phyloP scores from a whole-genome alignment of 495 filamentous ascomycete species.

The Amphirosellinia nigrospora region DNA sequence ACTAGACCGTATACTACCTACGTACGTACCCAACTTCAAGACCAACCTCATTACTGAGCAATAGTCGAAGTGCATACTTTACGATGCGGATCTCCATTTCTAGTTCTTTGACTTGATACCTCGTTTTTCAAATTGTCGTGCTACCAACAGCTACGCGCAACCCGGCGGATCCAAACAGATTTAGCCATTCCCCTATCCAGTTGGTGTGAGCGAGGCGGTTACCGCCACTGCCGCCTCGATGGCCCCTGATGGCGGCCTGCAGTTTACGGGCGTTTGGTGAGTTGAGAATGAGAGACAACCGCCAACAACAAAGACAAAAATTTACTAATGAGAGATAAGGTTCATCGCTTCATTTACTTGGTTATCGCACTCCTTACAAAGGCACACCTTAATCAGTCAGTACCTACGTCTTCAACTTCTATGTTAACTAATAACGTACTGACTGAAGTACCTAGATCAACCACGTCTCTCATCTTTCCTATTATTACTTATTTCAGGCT shows the following conservation, averaged over 20 bases:
- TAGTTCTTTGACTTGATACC: neutral
- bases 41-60: neutral
- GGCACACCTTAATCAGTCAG: conserved; percentile 55
- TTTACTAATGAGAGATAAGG: conserved; percentile 33
- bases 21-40: neutral
- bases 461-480: conserved; percentile 48
- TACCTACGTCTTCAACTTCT: conserved; percentile 24
- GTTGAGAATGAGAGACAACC: conserved; percentile 12
- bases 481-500: conserved; percentile 39
- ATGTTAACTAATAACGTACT: neutral
- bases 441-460: conserved; percentile 41
- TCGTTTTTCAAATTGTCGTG: neutral
- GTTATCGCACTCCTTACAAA: conserved; percentile 50
- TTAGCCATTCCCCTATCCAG: neutral
- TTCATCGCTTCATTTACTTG: conserved; percentile 53
- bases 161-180: neutral
- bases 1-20: neutral
- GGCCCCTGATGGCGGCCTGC: conserved; percentile 44
- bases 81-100: neutral
- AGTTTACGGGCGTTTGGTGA: conserved; percentile 51
- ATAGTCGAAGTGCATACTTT: neutral
- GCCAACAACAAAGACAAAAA: neutral
- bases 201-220: neutral
- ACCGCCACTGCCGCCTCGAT: conserved; percentile 34
- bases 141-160: neutral